Evolutionary conservation across 2,329 filamentous ascomycete genomes (phyloP), one percentile per base, ranked within the genome.

Genomic region (Corniculantispora saksenae): DNA sequence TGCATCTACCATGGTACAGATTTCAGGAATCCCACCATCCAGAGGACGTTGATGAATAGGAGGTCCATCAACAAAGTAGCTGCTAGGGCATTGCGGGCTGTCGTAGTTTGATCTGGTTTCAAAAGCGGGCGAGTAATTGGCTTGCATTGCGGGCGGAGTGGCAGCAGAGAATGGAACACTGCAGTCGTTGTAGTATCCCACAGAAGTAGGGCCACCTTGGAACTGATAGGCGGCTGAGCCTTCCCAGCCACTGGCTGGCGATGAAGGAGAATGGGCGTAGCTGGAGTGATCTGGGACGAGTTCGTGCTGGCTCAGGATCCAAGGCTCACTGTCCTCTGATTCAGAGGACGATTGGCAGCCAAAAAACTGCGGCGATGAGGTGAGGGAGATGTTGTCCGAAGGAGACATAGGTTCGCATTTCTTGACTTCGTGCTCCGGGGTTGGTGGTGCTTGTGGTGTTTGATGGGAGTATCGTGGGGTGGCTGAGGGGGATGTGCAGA

Each of bases 331-430:
- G 9, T 63, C 60, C 12, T 40, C 51, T 3, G 59, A 61, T 21
- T 61, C 59, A n/a, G 51, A 47, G 5, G 50, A 55, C n/a, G 50
- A 25, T 13, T 48, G 50, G 50, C 60, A 63, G 27, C 38, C 40
- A 56, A 56, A 55, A 35, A 19, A 47, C 21, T 47, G 50, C 19
- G 50, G 50, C 6, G 60, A 62, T 15, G 48, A 62, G 10, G 13
- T 47, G 25, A 32, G 15, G 2, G 60, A 62, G 17, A 43, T 45
- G n/a, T 45, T 56, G 13, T 63, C 54, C 15, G 43, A 55, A 12
- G 61, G 54, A 63, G 61, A 63, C 51, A 63, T 63, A 40, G 61
- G 51, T 43, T 63, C 61, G 43, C 53, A 38, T 12, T 40, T 57
- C n/a, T 40, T 48, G 3, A 43, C 17, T 15, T 54, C 51, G 15